A percentile compares a stretch with the other conserved stretches of the same genome.
phyloP scores from a whole-genome alignment of 2,329 filamentous ascomycete genomes.

The Trichoderma polysporum region DNA sequence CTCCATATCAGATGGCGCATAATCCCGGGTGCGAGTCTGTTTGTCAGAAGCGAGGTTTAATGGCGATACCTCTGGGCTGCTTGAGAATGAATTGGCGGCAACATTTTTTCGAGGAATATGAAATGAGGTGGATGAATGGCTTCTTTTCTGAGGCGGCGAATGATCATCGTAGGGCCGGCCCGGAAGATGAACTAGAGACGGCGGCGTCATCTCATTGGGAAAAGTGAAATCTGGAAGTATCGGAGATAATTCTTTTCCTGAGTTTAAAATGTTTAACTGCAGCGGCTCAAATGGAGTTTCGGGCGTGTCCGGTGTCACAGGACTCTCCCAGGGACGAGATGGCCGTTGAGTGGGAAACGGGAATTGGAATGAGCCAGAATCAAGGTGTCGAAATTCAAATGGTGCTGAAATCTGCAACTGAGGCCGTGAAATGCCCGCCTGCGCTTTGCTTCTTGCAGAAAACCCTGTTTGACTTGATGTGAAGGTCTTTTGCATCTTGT shows the following conservation, averaged over 20 bases:
- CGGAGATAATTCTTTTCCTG: constrained; percentile 49
- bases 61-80: constrained; percentile 28
- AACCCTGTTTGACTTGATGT: constrained; percentile 42
- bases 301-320: constrained; percentile 29
- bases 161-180: constrained; percentile 37
- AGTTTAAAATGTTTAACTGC: constrained; percentile 54
- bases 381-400: constrained; percentile 59
- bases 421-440: constrained; percentile 47
- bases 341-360: constrained; percentile 23
- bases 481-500: constrained; percentile 26
- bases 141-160: constrained; percentile 41
- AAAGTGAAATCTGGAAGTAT: constrained; percentile 53
- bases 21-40: constrained; percentile 40
- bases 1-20: constrained; percentile 50
- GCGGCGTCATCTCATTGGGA: constrained; percentile 40
- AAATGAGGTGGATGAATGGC: constrained; percentile 55
- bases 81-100: constrained; percentile 27
- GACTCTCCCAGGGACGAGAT: constrained; percentile 22
- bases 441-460: constrained; percentile 48
- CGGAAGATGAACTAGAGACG: constrained; percentile 36
- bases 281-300: constrained; percentile 51
- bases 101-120: constrained; percentile 52
- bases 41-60: constrained; percentile 46
- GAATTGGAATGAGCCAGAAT: constrained; percentile 47
- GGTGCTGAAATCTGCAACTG: constrained; percentile 59